Evolutionary conservation across 176 grass and related monocot species (phyloP).

Genomic region (Alloteropsis semialata): DNA sequence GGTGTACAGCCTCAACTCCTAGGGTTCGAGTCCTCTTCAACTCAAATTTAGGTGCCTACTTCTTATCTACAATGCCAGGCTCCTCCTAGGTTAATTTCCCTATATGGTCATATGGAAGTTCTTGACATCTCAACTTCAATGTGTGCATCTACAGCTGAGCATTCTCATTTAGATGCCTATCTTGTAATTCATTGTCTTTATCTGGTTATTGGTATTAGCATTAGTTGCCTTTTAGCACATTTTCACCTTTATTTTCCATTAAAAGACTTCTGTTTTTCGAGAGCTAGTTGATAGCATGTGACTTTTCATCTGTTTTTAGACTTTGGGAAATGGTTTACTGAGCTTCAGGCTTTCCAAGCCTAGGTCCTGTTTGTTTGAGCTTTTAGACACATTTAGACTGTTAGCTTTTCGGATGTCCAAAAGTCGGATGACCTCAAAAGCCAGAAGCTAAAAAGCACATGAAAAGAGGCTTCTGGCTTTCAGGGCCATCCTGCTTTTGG

Average conservation of each 20-base stretch:
- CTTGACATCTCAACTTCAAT: background rate
- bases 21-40: too few relatives aligned
- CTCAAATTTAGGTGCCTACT: background rate
- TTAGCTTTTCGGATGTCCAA: too few relatives aligned
- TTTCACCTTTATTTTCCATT: background rate
- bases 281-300: background rate
- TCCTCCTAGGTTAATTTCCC: background rate
- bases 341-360: background rate
- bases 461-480: too few relatives aligned
- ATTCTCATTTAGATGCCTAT: background rate
- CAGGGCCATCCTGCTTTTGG: too few relatives aligned
- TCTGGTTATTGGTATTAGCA: background rate
- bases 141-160: background rate
- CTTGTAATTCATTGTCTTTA: background rate
- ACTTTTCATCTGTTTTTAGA: background rate
- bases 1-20: background rate
- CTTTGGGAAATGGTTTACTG: background rate
- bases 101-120: background rate
- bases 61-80: background rate
- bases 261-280: background rate
- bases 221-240: background rate
- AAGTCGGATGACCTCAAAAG: too few relatives aligned
- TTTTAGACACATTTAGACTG: too few relatives aligned
- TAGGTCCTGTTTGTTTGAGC: too few relatives aligned
- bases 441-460: too few relatives aligned